Evolutionary conservation across 1,139 yeast species (phyloP).

Genomic region (Hyphopichia khmerensis): DNA sequence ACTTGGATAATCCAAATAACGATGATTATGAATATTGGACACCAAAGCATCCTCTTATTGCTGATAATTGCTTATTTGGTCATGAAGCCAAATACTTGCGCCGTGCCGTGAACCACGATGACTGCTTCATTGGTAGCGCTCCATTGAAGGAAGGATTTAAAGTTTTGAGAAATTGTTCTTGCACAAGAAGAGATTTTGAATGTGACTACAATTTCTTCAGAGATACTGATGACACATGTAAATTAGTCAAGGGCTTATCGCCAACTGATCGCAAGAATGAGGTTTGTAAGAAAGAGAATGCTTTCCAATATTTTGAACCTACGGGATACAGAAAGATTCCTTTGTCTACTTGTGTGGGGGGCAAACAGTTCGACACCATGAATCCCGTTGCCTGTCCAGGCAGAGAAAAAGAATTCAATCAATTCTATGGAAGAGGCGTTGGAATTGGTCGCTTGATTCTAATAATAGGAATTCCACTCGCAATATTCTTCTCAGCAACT

Average conservation of each 20-base stretch:
- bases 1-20: constrained; percentile 53
- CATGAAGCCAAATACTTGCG: constrained; percentile 79
- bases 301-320: constrained; percentile 53
- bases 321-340: constrained; percentile 50
- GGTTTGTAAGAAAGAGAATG: constrained; percentile 56
- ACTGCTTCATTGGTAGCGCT: constrained; percentile 82
- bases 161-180: constrained; percentile 67
- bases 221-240: constrained; percentile 81
- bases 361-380: constrained; percentile 58
- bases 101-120: constrained; percentile 55
- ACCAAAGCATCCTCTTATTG: constrained; percentile 65
- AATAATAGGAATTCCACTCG: constrained; percentile 57
- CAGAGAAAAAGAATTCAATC: constrained; percentile 62
- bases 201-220: constrained; percentile 86
- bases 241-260: constrained; percentile 66
- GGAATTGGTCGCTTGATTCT: constrained; percentile 54
- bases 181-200: constrained; percentile 87
- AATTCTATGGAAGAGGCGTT: constrained; percentile 55
- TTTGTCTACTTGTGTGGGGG: constrained; percentile 45
- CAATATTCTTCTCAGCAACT: constrained; percentile 54
- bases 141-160: constrained; percentile 64
- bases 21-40: constrained; percentile 86
- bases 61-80: constrained; percentile 80
- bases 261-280: constrained; percentile 64
- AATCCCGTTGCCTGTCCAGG: constrained; percentile 87